Evolutionary conservation across 2,329 filamentous ascomycete species (phyloP), one percentile per base, ranked within the genome.

Genomic region (Colletotrichum tanaceti): DNA sequence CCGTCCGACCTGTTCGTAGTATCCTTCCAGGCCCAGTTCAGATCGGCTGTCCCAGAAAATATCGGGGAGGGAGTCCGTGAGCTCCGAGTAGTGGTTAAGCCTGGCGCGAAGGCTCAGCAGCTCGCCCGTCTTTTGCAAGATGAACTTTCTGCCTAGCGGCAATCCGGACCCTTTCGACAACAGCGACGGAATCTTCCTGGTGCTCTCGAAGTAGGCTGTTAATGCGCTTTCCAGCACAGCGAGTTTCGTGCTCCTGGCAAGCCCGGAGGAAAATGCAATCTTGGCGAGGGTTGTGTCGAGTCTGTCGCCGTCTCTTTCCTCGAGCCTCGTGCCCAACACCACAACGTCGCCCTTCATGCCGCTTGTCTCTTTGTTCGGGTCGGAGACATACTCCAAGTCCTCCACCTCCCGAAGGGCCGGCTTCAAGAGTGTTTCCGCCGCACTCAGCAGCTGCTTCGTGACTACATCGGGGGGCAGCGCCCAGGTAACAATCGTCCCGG

Each of bases 41-140:
- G 96, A 91, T 58, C 90, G 88, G 73, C 88, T 92, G 78, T 99
- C 96, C 96, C 96, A 99, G 81, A 99, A 98, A 53, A 98, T 89
- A 79, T 99, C 96, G 0, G 96, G 96, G 20, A 98, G 86, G 20
- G 93, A 93, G 80, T 99, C 96, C 0, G 96, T 98, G 41, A 99
- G 87, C 79, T 98, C 96, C 1, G 93, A 97, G 82, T 98, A 98
- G 73, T 98, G 91, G 77, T 99, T 99, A 57, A 99, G 86, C 75
- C 97, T 94, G 0, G 95, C 95, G 54, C 96, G 91, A 59, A 98
- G 89, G 75, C 90, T 91, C 20, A 98, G 87, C 7, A 99, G 86
- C 79, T 98, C 93, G 69, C 96, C 96, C 0, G 96, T 98, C 80
- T 98, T 97, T 73, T 93, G 91, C 32, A 98, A 85, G 75, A 98